Evolutionary conservation across 1,284 basidiomycete species (phyloP).

Genomic region (Volvariella surrecta): DNA sequence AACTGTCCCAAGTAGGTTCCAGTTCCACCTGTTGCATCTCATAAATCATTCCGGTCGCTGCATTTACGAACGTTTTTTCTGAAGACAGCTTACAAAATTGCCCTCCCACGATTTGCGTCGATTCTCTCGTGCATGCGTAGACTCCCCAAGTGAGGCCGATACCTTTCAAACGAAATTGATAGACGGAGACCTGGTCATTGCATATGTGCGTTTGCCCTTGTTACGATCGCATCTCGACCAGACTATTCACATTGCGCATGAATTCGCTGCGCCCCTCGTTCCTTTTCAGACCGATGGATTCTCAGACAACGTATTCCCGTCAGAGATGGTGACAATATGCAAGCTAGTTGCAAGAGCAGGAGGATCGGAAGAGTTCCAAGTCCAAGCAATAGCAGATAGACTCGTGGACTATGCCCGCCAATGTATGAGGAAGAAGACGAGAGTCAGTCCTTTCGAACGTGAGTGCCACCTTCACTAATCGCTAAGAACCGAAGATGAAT

Average conservation of each 20-base stretch:
- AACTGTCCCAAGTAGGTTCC: slow-evolving; percentile 64
- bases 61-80: slow-evolving; percentile 5
- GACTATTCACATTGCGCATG: not conserved
- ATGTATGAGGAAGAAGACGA: slow-evolving; percentile 57
- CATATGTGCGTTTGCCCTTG: slow-evolving; percentile 42
- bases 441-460: slow-evolving; percentile 68
- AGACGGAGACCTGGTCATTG: slow-evolving; percentile 67
- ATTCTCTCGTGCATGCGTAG: slow-evolving; percentile 40
- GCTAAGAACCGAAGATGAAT: not conserved
- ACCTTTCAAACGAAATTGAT: slow-evolving; percentile 54
- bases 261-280: slow-evolving; percentile 11
- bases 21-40: too few relatives aligned
- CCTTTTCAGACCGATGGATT: slow-evolving; percentile 71
- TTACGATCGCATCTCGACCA: slow-evolving; percentile 2
- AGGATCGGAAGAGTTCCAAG: slow-evolving; percentile 49
- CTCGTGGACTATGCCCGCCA: slow-evolving; percentile 60
- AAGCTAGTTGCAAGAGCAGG: slow-evolving; percentile 49
- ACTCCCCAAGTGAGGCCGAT: slow-evolving; percentile 62
- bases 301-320: slow-evolving; percentile 77
- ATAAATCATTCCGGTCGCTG: not conserved
- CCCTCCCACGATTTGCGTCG: slow-evolving; percentile 35
- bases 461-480: slow-evolving; percentile 17
- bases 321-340: slow-evolving; percentile 63
- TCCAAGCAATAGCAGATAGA: slow-evolving; percentile 62
- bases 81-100: slow-evolving; percentile 64